Evolutionary conservation across 129 eudicot species (phyloP).

Genomic region (Escallonia herrerae): DNA sequence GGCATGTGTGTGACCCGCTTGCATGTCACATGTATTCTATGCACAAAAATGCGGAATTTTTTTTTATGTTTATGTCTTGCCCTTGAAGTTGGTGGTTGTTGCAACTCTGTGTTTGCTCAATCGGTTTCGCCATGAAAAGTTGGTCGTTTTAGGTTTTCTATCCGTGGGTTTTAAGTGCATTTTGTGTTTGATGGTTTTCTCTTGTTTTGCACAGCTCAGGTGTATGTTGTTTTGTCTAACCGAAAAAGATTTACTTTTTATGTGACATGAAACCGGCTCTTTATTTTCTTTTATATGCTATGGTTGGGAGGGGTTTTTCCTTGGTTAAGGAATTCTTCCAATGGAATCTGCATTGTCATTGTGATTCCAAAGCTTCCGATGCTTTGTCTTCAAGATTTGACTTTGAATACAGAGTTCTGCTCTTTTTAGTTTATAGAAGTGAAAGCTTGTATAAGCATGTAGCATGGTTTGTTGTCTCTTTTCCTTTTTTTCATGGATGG

Average conservation of each 20-base stretch:
- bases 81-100: slow-evolving; percentile 2
- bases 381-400: neutral
- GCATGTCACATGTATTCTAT: slow-evolving; percentile 19
- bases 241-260: slow-evolving; percentile 10
- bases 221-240: slow-evolving; percentile 45
- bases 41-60: too few species aligned
- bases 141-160: neutral
- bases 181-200: neutral
- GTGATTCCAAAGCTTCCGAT: neutral
- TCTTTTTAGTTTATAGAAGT: neutral
- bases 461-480: neutral
- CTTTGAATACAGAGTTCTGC: slow-evolving; percentile 8
- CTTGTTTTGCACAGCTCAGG: slow-evolving; percentile 6
- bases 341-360: slow-evolving; percentile 10
- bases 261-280: neutral
- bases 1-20: neutral
- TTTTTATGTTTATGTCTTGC: neutral
- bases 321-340: neutral
- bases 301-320: neutral
- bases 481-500: neutral
- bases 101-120: neutral
- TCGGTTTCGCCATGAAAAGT: neutral
- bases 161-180: neutral
- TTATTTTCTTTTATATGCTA: neutral
- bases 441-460: neutral